phyloP scores from a whole-genome alignment of 352 stramenopile genomes.

The Phytopythium ostracodes region DNA sequence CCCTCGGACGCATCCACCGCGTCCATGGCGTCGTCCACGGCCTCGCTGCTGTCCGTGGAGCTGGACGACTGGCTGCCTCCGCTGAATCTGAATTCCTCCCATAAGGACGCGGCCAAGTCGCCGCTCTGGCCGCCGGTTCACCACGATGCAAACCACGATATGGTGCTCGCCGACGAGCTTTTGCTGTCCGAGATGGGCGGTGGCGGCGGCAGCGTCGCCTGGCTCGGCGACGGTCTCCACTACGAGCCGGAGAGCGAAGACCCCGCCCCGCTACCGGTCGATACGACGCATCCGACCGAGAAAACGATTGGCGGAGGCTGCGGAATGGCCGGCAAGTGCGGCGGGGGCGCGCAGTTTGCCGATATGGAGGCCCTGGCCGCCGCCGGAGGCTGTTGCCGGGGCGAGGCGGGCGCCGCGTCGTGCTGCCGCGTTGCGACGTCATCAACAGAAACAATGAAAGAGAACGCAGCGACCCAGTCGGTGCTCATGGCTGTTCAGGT shows the following conservation, averaged over 20 bases:
- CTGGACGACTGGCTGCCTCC: slow-evolving; percentile 9
- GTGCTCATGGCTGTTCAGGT: background rate
- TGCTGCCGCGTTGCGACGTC: slow-evolving; percentile 2
- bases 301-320: background rate
- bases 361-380: slow-evolving; percentile 6
- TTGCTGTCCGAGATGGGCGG: slow-evolving; percentile 2
- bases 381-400: slow-evolving; percentile 10
- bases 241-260: slow-evolving; percentile 2
- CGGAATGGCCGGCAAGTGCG: background rate
- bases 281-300: too few species aligned
- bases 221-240: slow-evolving; percentile 7
- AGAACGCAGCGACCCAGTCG: background rate
- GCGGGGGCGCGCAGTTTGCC: background rate
- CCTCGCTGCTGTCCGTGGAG: slow-evolving; percentile 10
- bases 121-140: slow-evolving; percentile 16
- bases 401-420: slow-evolving; percentile 2
- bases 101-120: background rate
- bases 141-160: slow-evolving; percentile 4
- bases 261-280: background rate
- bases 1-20: slow-evolving; percentile 4
- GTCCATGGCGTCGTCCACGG: background rate
- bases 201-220: slow-evolving; percentile 1
- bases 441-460: background rate
- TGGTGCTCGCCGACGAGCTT: slow-evolving; percentile 20
- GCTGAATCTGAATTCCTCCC: background rate